Conservation (phyloP, 768 basidiomycete species). For the Calocera viscosa region DNA sequence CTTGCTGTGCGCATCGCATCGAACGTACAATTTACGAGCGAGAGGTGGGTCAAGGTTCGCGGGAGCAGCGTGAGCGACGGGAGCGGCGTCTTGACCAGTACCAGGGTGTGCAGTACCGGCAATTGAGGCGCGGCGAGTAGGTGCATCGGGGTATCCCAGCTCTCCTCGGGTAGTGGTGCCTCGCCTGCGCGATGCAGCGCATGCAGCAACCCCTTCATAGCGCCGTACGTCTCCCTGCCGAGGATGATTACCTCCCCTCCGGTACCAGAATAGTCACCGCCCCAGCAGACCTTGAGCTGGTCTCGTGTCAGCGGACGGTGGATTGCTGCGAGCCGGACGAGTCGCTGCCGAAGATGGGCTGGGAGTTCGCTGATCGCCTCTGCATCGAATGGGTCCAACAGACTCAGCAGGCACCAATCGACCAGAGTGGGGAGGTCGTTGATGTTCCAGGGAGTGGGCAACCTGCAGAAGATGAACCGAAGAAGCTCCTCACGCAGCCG, state of each 20-base stretch:
- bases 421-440: not conserved
- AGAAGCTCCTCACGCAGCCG: not conserved
- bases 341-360: not conserved
- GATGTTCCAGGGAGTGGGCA: not conserved
- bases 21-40: not conserved
- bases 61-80: not conserved
- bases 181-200: not conserved
- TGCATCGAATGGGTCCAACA: not conserved
- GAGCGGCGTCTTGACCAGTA: not conserved
- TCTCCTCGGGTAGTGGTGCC: not conserved
- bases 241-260: not conserved
- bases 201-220: not conserved
- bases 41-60: not conserved
- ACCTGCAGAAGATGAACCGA: not conserved
- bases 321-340: not conserved
- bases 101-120: not conserved
- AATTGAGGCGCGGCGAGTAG: not conserved
- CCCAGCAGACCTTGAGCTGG: not conserved
- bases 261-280: not conserved
- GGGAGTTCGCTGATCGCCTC: not conserved
- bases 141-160: not conserved
- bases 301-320: not conserved
- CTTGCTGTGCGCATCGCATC: not conserved
- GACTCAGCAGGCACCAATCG: not conserved
- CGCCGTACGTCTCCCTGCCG: not conserved